Conservation (phyloP, 352 stramenopile species). For the Phytopythium sindhum region DNA sequence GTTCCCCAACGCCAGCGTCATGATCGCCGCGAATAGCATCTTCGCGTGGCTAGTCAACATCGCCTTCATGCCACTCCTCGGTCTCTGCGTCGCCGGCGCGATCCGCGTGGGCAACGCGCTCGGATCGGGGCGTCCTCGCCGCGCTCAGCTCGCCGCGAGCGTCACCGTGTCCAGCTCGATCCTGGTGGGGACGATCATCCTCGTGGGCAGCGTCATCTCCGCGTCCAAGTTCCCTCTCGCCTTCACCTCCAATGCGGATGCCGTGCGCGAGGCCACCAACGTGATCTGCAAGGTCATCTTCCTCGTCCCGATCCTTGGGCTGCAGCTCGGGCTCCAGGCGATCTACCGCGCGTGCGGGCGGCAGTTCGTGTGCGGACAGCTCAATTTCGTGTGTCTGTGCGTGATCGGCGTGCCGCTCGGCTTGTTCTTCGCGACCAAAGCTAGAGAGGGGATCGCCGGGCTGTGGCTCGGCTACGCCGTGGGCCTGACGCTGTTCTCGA, state of each 20-base stretch:
- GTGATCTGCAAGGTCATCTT: constrained; percentile 5
- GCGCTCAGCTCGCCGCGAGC: constrained; percentile 11
- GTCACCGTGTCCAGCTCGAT: constrained; percentile 4
- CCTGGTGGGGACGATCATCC: not conserved
- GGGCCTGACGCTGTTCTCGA: constrained; percentile 11
- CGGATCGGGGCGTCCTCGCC: constrained; percentile 16
- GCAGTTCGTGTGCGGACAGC: constrained; percentile 18
- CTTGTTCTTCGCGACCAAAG: constrained; percentile 13
- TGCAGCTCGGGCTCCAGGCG: constrained; percentile 12
- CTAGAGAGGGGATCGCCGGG: constrained; percentile 20
- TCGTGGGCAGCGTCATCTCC: constrained; percentile 5
- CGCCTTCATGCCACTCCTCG: constrained; percentile 17
- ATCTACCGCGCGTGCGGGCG: constrained; percentile 18
- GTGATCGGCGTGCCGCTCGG: constrained; percentile 19
- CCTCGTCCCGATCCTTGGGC: constrained; percentile 16
- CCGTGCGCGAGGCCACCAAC: constrained; percentile 2
- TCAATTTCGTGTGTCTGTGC: constrained; percentile 23
- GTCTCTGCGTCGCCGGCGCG: constrained; percentile 16
- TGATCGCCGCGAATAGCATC: constrained; percentile 18
- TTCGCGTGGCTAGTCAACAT: constrained; percentile 13
- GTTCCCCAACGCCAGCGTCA: constrained; percentile 21
- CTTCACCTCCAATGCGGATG: constrained; percentile 16
- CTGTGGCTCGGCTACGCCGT: constrained; percentile 28
- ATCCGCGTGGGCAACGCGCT: constrained; percentile 30
- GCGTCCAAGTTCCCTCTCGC: constrained; percentile 14